Evolutionary conservation across 805 yeast species (phyloP).

Genomic region (Suhomyces tanzawaensis): DNA sequence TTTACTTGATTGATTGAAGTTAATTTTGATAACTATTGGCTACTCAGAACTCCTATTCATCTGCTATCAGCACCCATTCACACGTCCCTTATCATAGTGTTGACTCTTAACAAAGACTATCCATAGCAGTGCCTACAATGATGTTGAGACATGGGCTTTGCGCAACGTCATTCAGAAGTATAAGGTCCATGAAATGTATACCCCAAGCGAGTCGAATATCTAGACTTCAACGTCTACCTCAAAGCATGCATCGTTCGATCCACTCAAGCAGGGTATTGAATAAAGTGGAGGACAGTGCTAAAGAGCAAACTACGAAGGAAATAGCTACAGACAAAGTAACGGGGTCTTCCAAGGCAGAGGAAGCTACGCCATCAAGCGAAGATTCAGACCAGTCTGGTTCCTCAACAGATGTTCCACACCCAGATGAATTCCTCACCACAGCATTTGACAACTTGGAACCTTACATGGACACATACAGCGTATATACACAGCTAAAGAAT

Average conservation of each 20-base stretch:
- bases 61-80: too few species aligned
- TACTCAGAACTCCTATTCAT: too few species aligned
- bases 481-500: slow-evolving; percentile 49
- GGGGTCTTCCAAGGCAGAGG: not conserved
- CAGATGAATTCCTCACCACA: slow-evolving; percentile 47
- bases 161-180: not conserved
- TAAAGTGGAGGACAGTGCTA: not conserved
- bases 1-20: too few species aligned
- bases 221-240: not conserved
- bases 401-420: not conserved
- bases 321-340: not conserved
- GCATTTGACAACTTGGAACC: slow-evolving; percentile 52
- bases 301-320: not conserved
- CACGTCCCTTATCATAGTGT: too few species aligned
- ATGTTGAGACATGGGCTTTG: not conserved
- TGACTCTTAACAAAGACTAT: too few species aligned
- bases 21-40: too few species aligned
- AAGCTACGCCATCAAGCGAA: not conserved
- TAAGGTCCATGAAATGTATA: not conserved
- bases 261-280: not conserved
- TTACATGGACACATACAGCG: slow-evolving; percentile 46
- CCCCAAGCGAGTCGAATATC: not conserved
- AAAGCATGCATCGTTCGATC: not conserved
- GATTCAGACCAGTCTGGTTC: not conserved
- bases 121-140: too few species aligned